These are phyloP conservation scores for Ustilago loliicola DNA, from an alignment of 1,284 basidiomycete species.

Conservation along the genomic window DNA sequence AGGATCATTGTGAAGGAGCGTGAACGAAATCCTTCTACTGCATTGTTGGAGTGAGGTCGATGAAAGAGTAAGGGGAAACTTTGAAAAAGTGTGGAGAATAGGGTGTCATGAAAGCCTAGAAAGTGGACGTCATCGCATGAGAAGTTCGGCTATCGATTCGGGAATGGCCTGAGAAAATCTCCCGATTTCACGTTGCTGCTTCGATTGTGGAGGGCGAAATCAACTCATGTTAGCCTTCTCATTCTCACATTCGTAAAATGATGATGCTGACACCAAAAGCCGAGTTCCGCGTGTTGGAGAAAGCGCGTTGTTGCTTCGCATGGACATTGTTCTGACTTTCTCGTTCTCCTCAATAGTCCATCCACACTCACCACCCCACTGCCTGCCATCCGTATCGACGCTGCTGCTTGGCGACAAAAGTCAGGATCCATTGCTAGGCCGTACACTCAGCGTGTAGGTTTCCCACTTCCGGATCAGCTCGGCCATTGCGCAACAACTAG, in stretches of 20 bases:
- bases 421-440: too few species aligned
- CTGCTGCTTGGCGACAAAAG: not conserved
- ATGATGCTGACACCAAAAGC: not conserved
- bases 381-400: constrained; percentile 2
- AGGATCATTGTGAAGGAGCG: not conserved
- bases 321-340: not conserved
- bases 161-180: not conserved
- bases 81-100: not conserved
- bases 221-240: not conserved
- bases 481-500: not conserved
- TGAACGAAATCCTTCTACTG: not conserved
- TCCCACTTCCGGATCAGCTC: not conserved
- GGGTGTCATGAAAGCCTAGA: not conserved
- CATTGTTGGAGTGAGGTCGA: not conserved
- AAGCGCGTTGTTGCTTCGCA: constrained; percentile 12
- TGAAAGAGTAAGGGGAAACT: constrained; percentile 2
- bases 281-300: constrained; percentile 15
- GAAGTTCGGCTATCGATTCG: constrained; percentile 7
- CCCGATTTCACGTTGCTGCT: not conserved
- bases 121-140: constrained; percentile 8
- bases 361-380: not conserved
- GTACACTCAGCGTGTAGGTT: too few species aligned
- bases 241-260: not conserved
- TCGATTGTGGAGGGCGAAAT: not conserved
- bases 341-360: not conserved